Percentiles rank a stretch among this genome's conserved stretches.
Conservation (phyloP, 2,329 filamentous ascomycete genomes). For the Beauveria bassiana region DNA sequence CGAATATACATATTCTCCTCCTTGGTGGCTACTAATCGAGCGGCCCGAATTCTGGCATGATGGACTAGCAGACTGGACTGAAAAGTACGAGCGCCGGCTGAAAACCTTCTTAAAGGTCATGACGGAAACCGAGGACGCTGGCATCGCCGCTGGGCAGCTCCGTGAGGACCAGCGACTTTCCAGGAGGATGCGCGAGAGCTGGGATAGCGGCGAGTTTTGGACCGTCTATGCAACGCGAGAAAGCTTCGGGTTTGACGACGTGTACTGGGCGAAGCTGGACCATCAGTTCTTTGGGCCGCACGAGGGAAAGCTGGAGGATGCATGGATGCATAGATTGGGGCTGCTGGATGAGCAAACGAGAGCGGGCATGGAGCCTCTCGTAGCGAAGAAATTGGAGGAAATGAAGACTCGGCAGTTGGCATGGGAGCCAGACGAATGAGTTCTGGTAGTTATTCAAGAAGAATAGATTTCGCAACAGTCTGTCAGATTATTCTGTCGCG, state of each 20-base stretch:
- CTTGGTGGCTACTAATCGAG: conserved; percentile 3
- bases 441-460: too few species aligned
- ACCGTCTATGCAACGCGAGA: not conserved
- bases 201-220: not conserved
- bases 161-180: not conserved
- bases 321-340: not conserved
- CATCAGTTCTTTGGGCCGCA: not conserved
- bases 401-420: not conserved
- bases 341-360: not conserved
- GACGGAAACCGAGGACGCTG: not conserved
- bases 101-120: not conserved
- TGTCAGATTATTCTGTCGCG: too few species aligned
- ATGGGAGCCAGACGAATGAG: conserved; percentile 49
- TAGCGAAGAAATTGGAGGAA: not conserved
- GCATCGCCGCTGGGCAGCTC: not conserved
- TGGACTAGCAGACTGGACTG: not conserved
- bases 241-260: not conserved
- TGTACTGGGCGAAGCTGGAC: not conserved
- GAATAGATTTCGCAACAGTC: too few species aligned
- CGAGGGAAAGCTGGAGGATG: not conserved
- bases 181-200: not conserved
- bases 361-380: not conserved
- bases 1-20: not conserved
- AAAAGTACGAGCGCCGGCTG: not conserved
- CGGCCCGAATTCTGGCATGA: not conserved